These are phyloP conservation scores for Rhodotorula sp. DNA, from an alignment of 1,284 basidiomycete species.

Conservation along the genomic window DNA sequence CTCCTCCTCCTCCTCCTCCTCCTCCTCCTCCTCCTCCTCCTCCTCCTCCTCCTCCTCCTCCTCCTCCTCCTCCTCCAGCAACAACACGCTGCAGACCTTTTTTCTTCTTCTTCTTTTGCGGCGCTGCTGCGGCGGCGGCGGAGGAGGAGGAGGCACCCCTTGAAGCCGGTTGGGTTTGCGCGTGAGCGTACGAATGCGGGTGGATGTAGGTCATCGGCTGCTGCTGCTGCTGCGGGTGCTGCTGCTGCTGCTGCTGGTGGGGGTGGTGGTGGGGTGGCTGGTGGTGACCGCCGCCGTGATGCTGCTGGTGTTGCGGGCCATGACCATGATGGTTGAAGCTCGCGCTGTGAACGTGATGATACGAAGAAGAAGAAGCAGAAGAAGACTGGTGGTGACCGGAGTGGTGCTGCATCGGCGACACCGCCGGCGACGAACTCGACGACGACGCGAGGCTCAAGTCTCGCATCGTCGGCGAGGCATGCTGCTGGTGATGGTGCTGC, in stretches of 20 bases:
- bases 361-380: too few relatives aligned
- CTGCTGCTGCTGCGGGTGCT: not conserved
- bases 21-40: too few relatives aligned
- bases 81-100: slow-evolving; percentile 5
- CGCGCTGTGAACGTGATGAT: too few relatives aligned
- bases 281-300: not conserved
- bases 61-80: too few relatives aligned
- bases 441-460: too few relatives aligned
- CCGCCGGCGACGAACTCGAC: not conserved
- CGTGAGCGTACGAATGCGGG: not conserved
- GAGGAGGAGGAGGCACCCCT: too few relatives aligned
- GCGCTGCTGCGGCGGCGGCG: not conserved
- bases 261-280: not conserved
- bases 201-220: not conserved
- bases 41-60: too few relatives aligned
- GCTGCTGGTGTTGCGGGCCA: too few relatives aligned
- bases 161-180: not conserved
- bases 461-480: not conserved
- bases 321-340: too few relatives aligned
- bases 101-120: not conserved
- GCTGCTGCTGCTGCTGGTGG: not conserved
- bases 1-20: too few relatives aligned
- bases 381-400: not conserved
- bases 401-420: not conserved
- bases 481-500: not conserved